A percentile compares a stretch with the other conserved stretches of the same genome.
phyloP scores from a whole-genome alignment of 495 filamentous ascomycete genomes.

The Viridothelium virens region DNA sequence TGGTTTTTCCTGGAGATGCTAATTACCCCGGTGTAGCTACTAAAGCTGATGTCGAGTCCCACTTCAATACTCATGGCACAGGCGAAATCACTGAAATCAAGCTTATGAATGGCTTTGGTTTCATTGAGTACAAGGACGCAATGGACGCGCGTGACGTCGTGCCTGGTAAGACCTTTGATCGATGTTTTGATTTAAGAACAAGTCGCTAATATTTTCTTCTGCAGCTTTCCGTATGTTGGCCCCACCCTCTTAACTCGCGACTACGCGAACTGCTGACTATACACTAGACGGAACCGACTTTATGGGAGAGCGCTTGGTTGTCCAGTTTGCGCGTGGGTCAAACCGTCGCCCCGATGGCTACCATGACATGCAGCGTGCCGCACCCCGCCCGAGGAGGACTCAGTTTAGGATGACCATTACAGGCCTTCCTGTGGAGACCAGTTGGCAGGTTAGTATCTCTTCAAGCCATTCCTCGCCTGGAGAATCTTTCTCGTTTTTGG shows the following conservation, averaged over 20 bases:
- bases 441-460: conserved; percentile 94
- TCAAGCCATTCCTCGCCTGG: conserved; percentile 17
- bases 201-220: conserved; percentile 26
- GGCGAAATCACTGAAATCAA: conserved; percentile 98
- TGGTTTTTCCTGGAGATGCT: conserved; percentile 18
- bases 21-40: conserved; percentile 56
- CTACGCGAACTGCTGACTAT: not conserved
- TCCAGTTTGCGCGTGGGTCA: conserved; percentile 93
- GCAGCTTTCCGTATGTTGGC: conserved; percentile 44
- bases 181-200: not conserved
- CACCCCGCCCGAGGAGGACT: conserved; percentile 89
- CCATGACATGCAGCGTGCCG: conserved; percentile 63
- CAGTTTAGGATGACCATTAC: conserved; percentile 93
- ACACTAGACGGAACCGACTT: conserved; percentile 87
- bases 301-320: conserved; percentile 92
- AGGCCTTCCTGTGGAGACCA: conserved; percentile 95
- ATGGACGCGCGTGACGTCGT: conserved; percentile 97
- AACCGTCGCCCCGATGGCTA: conserved; percentile 71
- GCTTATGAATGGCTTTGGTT: conserved; percentile 99
- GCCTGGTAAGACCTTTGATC: conserved; percentile 58
- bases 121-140: conserved; percentile 97
- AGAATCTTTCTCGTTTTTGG: conserved; percentile 38
- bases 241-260: conserved; percentile 22
- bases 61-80: conserved; percentile 90
- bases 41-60: conserved; percentile 91